Percentiles rank a stretch among this genome's conserved stretches.
These are phyloP conservation scores for Gymnopilus junonius DNA, from an alignment of 768 basidiomycete species.

Conservation along the genomic window DNA sequence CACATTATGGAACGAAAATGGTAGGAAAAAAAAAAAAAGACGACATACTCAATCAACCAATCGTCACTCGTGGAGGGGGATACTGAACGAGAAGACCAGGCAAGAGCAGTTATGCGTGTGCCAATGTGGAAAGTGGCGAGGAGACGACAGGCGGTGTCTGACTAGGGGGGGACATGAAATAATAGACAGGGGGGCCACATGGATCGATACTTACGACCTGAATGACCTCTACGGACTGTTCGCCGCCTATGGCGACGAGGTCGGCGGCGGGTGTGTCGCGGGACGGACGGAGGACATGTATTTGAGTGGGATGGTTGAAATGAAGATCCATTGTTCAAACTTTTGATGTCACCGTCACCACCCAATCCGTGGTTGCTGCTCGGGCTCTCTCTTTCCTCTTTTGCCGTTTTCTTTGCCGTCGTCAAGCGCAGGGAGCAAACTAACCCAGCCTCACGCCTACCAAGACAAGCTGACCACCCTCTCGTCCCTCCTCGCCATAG, in stretches of 20 bases:
- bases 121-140: constrained; percentile 80
- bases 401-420: constrained; percentile 59
- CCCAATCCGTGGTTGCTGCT: constrained; percentile 71
- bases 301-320: constrained; percentile 60
- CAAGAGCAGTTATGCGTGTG: constrained; percentile 69
- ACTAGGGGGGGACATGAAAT: constrained; percentile 36
- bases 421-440: constrained; percentile 59
- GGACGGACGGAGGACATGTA: constrained; percentile 67
- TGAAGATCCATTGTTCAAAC: constrained; percentile 55
- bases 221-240: constrained; percentile 73
- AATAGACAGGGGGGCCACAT: constrained; percentile 6
- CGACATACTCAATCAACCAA: constrained; percentile 77
- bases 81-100: constrained; percentile 74
- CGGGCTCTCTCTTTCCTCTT: constrained; percentile 58
- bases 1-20: background rate
- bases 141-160: constrained; percentile 45
- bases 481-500: constrained; percentile 65
- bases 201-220: constrained; percentile 47
- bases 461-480: constrained; percentile 66
- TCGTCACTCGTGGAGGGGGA: constrained; percentile 68
- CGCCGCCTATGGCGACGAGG: constrained; percentile 74
- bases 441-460: constrained; percentile 63
- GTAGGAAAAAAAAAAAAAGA: background rate
- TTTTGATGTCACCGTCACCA: constrained; percentile 25
- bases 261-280: constrained; percentile 66